A percentile compares a stretch with the other conserved stretches of the same genome.
These are phyloP conservation scores for Stagonosporopsis cucurbitacearum DNA, from an alignment of 2,329 filamentous ascomycete species.

Conservation along the genomic window DNA sequence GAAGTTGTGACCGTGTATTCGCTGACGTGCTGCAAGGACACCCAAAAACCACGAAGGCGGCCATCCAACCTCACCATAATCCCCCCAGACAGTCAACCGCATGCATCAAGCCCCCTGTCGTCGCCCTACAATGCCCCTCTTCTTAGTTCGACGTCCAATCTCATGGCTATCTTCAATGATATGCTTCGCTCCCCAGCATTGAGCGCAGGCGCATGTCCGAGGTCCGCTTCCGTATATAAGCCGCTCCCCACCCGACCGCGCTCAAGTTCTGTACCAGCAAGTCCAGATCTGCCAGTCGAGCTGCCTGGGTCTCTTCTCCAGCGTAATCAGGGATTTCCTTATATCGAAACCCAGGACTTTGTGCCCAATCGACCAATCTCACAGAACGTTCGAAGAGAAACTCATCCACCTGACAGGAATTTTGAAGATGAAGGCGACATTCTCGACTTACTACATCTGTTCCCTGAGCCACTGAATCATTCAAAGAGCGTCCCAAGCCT, in stretches of 20 bases:
- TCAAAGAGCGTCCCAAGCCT: slow-evolving; percentile 25
- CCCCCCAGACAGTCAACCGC: slow-evolving; percentile 31
- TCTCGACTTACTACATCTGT: slow-evolving; percentile 13
- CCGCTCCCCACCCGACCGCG: slow-evolving; percentile 48
- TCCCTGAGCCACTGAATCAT: slow-evolving; percentile 25
- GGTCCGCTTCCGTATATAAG: slow-evolving; percentile 41
- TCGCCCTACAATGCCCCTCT: slow-evolving; percentile 39
- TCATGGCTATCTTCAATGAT: slow-evolving; percentile 53
- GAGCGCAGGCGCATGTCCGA: slow-evolving; percentile 38
- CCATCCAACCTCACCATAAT: slow-evolving; percentile 42
- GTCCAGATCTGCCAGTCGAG: slow-evolving; percentile 43
- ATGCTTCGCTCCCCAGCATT: slow-evolving; percentile 51
- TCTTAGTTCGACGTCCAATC: slow-evolving; percentile 41
- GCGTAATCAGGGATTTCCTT: slow-evolving; percentile 44
- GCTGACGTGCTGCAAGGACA: slow-evolving; percentile 39
- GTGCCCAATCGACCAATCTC: slow-evolving; percentile 19
- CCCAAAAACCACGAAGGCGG: slow-evolving; percentile 29
- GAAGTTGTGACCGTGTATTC: slow-evolving; percentile 44
- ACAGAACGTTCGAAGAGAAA: slow-evolving; percentile 21
- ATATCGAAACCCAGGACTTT: slow-evolving; percentile 22
- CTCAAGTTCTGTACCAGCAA: slow-evolving; percentile 50
- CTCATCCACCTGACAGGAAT: slow-evolving; percentile 10
- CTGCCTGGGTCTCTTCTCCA: slow-evolving; percentile 39
- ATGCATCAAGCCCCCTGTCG: slow-evolving; percentile 33
- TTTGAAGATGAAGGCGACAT: slow-evolving; percentile 17